These are phyloP conservation scores for Starmera quercuum DNA, from an alignment of 805 yeast genomes.

Conservation along the genomic window DNA sequence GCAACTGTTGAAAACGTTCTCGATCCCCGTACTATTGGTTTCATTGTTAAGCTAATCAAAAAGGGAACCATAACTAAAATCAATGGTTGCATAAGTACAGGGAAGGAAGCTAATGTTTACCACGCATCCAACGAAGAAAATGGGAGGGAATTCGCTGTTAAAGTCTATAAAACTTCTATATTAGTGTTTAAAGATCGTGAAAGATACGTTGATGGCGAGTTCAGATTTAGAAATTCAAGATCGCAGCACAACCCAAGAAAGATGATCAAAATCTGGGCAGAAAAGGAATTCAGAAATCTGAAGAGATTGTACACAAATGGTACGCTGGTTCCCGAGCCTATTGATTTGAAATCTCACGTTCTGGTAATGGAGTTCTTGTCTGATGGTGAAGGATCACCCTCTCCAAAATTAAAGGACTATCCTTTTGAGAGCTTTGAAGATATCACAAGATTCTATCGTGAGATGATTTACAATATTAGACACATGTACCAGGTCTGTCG, in stretches of 20 bases:
- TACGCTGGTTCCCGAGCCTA: slow-evolving; percentile 90
- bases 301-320: slow-evolving; percentile 74
- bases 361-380: slow-evolving; percentile 88
- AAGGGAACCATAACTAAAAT: slow-evolving; percentile 79
- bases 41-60: slow-evolving; percentile 72
- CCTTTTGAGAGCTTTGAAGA: slow-evolving; percentile 62
- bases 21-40: slow-evolving; percentile 88
- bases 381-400: slow-evolving; percentile 68
- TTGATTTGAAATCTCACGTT: slow-evolving; percentile 83
- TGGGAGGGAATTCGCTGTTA: slow-evolving; percentile 70
- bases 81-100: slow-evolving; percentile 92
- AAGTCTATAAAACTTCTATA: slow-evolving; percentile 93
- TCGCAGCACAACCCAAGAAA: slow-evolving; percentile 89
- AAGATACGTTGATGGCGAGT: slow-evolving; percentile 93
- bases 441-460: slow-evolving; percentile 60
- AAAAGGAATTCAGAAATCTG: slow-evolving; percentile 89
- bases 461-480: slow-evolving; percentile 79
- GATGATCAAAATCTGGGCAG: slow-evolving; percentile 98
- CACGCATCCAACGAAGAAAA: slow-evolving; percentile 48
- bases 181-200: slow-evolving; percentile 96
- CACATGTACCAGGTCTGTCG: slow-evolving; percentile 82
- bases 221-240: slow-evolving; percentile 79
- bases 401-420: slow-evolving; percentile 85
- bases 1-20: slow-evolving; percentile 96
- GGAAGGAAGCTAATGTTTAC: slow-evolving; percentile 98